These are phyloP conservation scores for Arthrobotrys sinensis DNA, from an alignment of 2,329 filamentous ascomycete species.

Conservation along the genomic window DNA sequence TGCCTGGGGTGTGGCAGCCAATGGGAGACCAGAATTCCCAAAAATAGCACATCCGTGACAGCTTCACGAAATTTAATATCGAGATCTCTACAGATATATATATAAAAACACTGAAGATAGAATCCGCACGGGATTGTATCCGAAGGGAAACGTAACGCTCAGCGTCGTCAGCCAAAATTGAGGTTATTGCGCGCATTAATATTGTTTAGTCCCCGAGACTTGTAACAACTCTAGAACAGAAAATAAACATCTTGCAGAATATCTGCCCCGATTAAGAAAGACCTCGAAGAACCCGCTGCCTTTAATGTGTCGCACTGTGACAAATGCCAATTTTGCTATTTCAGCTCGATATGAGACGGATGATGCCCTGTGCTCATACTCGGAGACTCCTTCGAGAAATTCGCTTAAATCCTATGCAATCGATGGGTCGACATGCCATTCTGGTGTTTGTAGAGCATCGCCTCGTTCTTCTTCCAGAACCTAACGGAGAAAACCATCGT, in stretches of 20 bases:
- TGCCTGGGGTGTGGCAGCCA: slow-evolving; percentile 49
- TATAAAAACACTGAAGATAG: slow-evolving; percentile 29
- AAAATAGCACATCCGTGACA: slow-evolving; percentile 57
- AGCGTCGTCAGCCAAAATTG: slow-evolving; percentile 39
- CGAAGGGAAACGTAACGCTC: slow-evolving; percentile 31
- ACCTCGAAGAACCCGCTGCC: neutral
- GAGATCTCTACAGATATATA: slow-evolving; percentile 11
- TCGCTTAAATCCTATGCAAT: slow-evolving; percentile 19
- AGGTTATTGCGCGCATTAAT: neutral
- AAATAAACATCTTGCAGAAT: neutral
- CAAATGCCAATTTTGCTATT: slow-evolving; percentile 22
- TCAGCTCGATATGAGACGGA: slow-evolving; percentile 39
- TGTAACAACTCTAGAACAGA: slow-evolving; percentile 1
- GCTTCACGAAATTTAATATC: slow-evolving; percentile 25
- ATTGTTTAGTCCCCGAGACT: slow-evolving; percentile 18
- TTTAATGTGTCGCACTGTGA: slow-evolving; percentile 15
- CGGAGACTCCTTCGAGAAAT: slow-evolving; percentile 30
- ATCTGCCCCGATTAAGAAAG: slow-evolving; percentile 12
- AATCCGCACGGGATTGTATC: slow-evolving; percentile 20
- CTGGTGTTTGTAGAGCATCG: slow-evolving; percentile 31
- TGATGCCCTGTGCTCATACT: slow-evolving; percentile 17
- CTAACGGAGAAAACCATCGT: slow-evolving; percentile 35
- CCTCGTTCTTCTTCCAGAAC: slow-evolving; percentile 29
- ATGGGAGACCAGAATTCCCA: slow-evolving; percentile 45
- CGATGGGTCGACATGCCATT: slow-evolving; percentile 5